Base-by-base conservation (phyloP, 2,329 filamentous ascomycete genomes). In the Calonectria leucothoes region DNA sequence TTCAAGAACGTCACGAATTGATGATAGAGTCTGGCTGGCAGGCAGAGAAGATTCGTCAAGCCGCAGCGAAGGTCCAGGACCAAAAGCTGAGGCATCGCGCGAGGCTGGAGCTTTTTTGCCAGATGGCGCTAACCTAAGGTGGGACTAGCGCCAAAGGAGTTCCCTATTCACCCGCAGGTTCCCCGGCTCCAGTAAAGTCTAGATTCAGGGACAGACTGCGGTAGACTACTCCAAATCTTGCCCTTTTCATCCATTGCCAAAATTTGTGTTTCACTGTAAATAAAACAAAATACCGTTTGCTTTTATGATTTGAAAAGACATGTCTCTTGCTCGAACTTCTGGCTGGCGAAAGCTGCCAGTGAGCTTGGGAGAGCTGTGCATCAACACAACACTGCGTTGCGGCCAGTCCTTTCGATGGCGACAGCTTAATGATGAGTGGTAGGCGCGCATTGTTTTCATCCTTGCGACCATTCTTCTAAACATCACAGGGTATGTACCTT, bases 391-490 rank as follows among this genome's bases (percentile, higher is more conserved):
- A 0, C 87, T 99, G 39, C 93, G 96, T 75, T 99, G 97, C 83
- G 97, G 97, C 4, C 97, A 99, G 84, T 98, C 96, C 0, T 99
- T 99, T 80, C 93, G 96, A 87, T 99, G 97, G 97, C 93, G 93
- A 74, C 95, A 96, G 82, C 91, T 95, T 63, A 90, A 92, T 52
- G 92, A 96, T 82, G 93, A 96, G 88, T 99, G 97, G 97, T 94
- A 76, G 83, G 81, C 45, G 15, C 29, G 25, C 27, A 66, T 35
- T 8, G 27, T 27, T 52, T 25, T 7, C 17, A 57, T 4, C 15
- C 20, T 27, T 31, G 23, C 29, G 17, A 1, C 11, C 10, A 20
- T 33, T 23, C 3, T 20, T 23, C 68, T 78, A 69, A 82, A 31
- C 10, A 5, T 12, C 39, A 27, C 61, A 94, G 92, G 92, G 92